Base-by-base conservation (phyloP, 345 rosid genomes). In the Syzygium aromaticum region DNA sequence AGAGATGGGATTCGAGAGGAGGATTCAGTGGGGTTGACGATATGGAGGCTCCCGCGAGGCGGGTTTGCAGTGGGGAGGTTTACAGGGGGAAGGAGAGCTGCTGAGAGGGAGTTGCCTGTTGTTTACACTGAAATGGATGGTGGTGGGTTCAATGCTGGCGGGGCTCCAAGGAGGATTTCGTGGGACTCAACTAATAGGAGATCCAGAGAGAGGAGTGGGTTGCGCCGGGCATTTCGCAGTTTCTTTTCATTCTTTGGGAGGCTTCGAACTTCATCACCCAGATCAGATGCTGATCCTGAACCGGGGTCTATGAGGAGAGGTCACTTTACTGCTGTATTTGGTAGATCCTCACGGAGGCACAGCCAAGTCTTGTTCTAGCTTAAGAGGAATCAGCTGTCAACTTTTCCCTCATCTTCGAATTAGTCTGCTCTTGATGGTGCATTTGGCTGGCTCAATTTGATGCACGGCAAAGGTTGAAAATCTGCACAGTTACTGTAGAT, bases 51-150 rank as follows among this genome's bases (percentile, higher is more conserved):
- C 49, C 95, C 95, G 0, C 92, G 96, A 13, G 95, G 96, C 17
- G 96, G 94, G 43, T 94, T 90, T 84, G 95, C 95, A 0, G 94
- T 94, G 11, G 95, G 95, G 87, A 89, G 96, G 91, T 94, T 94
- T 85, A 87, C 90, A 12, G 91, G 93, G n/a, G 91, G 93, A 21
- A 90, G 89, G 77, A 90, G 93, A 86, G 92, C 91, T 2, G 88
- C 91, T 7, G 94, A 91, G 86, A 87, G 95, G 86, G 95, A 94
- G 87, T 86, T 91, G 38, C 94, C 95, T 2, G 92, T 90, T 33
- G 93, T 94, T 51, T 94, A 91, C 52, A 93, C 94, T 0, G 95
- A 94, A 85, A 94, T 94, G 93, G 95, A 94, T 83, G 94, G 94
- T 30, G 94, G 94, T 46, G 93, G 92, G 43, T 90, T 91, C 77